Evolutionary conservation across 2,329 filamentous ascomycete species (phyloP).

Genomic region (Paraconiothyrium brasiliense): DNA sequence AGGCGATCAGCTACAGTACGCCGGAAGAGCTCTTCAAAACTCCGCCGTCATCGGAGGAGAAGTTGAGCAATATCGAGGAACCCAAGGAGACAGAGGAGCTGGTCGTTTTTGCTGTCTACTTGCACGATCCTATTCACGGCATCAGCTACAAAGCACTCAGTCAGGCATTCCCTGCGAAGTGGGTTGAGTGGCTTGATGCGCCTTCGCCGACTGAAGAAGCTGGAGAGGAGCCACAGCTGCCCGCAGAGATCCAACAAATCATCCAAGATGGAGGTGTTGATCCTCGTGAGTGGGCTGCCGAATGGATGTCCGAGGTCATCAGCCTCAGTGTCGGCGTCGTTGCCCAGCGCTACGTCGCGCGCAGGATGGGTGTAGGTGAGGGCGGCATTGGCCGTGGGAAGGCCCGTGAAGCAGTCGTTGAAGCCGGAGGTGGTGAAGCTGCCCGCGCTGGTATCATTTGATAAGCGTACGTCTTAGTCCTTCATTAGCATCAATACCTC

Average conservation of each 20-base stretch:
- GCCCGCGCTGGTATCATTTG: constrained; percentile 62
- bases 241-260: constrained; percentile 87
- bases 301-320: constrained; percentile 93
- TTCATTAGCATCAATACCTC: constrained; percentile 13
- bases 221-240: constrained; percentile 66
- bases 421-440: constrained; percentile 68
- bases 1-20: constrained; percentile 76
- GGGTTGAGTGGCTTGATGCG: constrained; percentile 90
- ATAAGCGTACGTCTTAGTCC: constrained; percentile 10
- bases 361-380: constrained; percentile 94
- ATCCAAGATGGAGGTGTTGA: constrained; percentile 80
- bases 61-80: constrained; percentile 61
- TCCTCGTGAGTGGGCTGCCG: constrained; percentile 94
- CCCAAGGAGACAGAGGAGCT: constrained; percentile 70
- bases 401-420: constrained; percentile 62
- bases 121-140: constrained; percentile 88
- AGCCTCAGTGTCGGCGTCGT: constrained; percentile 82
- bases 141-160: constrained; percentile 87
- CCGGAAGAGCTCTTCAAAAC: constrained; percentile 74
- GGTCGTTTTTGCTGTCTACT: constrained; percentile 78
- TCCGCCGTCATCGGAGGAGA: constrained; percentile 62
- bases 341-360: constrained; percentile 93
- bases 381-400: constrained; percentile 71
- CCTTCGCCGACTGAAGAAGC: constrained; percentile 40
- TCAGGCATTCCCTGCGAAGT: constrained; percentile 83